A percentile compares a stretch with the other conserved stretches of the same genome.
Evolutionary conservation across 345 rosid genomes (phyloP).

Genomic region (Rhizophora apiculata): DNA sequence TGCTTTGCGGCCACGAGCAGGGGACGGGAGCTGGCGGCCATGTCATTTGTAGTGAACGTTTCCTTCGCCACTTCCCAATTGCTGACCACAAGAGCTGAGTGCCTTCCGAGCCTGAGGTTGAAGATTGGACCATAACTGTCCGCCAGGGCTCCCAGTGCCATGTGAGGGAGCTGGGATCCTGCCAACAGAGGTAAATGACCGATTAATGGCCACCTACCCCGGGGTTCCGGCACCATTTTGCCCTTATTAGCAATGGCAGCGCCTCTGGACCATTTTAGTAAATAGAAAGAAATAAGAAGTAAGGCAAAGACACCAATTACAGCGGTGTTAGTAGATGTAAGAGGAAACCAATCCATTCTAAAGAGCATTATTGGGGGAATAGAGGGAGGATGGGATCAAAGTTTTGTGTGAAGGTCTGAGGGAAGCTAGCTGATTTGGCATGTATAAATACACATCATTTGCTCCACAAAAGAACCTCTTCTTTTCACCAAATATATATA

Average conservation of each 20-base stretch:
- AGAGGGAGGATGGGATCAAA: too few relatives aligned
- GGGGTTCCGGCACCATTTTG: background rate
- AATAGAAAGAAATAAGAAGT: background rate
- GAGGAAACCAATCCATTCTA: background rate
- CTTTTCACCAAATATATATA: too few relatives aligned
- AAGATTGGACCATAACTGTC: slow-evolving; percentile 42
- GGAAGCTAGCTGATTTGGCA: too few relatives aligned
- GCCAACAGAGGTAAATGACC: slow-evolving; percentile 31
- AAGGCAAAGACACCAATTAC: background rate
- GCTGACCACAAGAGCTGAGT: slow-evolving; percentile 30
- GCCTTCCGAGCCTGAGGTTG: slow-evolving; percentile 26
- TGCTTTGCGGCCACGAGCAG: slow-evolving; percentile 5
- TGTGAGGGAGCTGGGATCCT: slow-evolving; percentile 24
- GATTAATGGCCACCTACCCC: slow-evolving; percentile 35
- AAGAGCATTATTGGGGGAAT: too few relatives aligned
- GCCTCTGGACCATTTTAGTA: background rate
- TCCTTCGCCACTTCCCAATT: slow-evolving; percentile 35
- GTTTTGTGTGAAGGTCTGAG: too few relatives aligned
- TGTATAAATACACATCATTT: too few relatives aligned
- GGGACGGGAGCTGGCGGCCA: slow-evolving; percentile 26
- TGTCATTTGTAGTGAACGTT: slow-evolving; percentile 32
- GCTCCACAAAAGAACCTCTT: too few relatives aligned
- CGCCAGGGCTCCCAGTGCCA: slow-evolving; percentile 27
- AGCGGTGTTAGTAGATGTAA: background rate
- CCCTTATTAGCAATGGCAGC: background rate